These are phyloP conservation scores for Parastagonospora nodorum DNA, from an alignment of 2,329 filamentous ascomycete species.

Conservation along the genomic window DNA sequence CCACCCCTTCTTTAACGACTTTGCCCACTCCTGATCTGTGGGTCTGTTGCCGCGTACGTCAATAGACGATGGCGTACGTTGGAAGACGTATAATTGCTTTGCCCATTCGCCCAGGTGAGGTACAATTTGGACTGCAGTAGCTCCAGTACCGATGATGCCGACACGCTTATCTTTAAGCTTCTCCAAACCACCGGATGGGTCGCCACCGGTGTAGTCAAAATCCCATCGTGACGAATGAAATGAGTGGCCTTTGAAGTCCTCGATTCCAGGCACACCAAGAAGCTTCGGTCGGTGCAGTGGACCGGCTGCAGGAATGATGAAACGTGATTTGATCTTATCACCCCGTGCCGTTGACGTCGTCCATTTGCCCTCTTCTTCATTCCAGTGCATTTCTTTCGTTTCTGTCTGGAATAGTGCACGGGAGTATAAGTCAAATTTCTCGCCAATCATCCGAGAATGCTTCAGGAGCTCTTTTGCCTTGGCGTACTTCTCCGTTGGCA, in stretches of 20 bases:
- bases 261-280: slow-evolving; percentile 26
- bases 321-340: slow-evolving; percentile 39
- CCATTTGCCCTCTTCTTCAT: slow-evolving; percentile 47
- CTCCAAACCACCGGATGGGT: slow-evolving; percentile 27
- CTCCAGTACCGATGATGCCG: slow-evolving; percentile 41
- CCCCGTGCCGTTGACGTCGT: slow-evolving; percentile 27
- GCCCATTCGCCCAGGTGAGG: slow-evolving; percentile 52
- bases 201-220: slow-evolving; percentile 30
- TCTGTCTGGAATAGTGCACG: slow-evolving; percentile 56
- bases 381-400: slow-evolving; percentile 53
- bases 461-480: slow-evolving; percentile 53
- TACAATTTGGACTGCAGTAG: slow-evolving; percentile 41
- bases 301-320: slow-evolving; percentile 18
- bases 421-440: slow-evolving; percentile 50
- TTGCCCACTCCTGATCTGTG: slow-evolving; percentile 17
- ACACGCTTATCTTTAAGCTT: slow-evolving; percentile 44
- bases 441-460: slow-evolving; percentile 53
- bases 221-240: slow-evolving; percentile 36
- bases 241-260: slow-evolving; percentile 31
- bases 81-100: slow-evolving; percentile 60
- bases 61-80: slow-evolving; percentile 58
- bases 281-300: slow-evolving; percentile 47
- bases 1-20: slow-evolving; percentile 52
- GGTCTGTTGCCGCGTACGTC: slow-evolving; percentile 39
- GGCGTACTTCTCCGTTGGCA: slow-evolving; percentile 59